phyloP scores from a whole-genome alignment of 2,329 filamentous ascomycete species.

The Fusarium austroafricanum region DNA sequence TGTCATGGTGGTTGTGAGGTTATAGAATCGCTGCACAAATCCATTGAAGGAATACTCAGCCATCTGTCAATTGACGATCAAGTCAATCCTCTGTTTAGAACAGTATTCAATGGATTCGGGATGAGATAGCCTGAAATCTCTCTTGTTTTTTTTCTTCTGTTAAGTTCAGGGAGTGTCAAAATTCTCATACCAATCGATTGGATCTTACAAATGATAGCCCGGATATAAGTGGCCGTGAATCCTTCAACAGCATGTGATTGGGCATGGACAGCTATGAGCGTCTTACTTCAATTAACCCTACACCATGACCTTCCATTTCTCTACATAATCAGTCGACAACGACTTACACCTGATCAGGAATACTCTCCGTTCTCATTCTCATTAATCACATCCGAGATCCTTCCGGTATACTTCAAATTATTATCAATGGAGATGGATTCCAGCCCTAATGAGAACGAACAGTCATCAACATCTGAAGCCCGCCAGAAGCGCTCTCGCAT shows the following conservation, averaged over 20 bases:
- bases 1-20: background rate
- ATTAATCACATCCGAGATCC: background rate
- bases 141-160: background rate
- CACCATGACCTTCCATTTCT: background rate
- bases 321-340: background rate
- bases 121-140: background rate
- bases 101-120: background rate
- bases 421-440: slow-evolving; percentile 33
- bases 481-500: slow-evolving; percentile 60
- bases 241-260: slow-evolving; percentile 5
- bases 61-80: background rate
- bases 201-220: no score
- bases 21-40: background rate
- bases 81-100: background rate
- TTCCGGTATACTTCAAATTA: background rate
- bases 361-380: background rate
- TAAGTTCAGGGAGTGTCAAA: background rate
- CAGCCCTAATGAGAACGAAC: slow-evolving; percentile 37
- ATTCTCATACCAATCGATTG: background rate
- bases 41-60: background rate
- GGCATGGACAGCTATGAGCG: background rate
- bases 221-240: background rate
- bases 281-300: background rate
- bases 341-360: background rate
- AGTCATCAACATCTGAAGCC: slow-evolving; percentile 34